Evolutionary conservation across 2,329 filamentous ascomycete species (phyloP), one percentile per base, ranked within the genome.

Genomic region (Neopestalotiopsis clavispora): DNA sequence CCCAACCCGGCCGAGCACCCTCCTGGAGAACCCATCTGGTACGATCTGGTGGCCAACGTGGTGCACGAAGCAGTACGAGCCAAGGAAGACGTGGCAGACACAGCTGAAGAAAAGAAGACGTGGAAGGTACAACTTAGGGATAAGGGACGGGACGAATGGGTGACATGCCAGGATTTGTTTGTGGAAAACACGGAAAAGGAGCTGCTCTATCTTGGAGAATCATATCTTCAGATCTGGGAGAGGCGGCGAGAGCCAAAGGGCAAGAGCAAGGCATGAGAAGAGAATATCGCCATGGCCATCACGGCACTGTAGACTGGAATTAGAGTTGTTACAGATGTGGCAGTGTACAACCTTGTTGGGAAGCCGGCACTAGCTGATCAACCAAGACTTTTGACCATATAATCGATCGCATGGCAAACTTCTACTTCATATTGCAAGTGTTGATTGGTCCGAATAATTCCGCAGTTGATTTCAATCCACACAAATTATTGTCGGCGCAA

Each of bases 181-280:
- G 95, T 99, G 6, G 93, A 98, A 78, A 91, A 91, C 80, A 92
- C 96, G 23, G 92, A 95, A 80, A 93, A 89, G 71, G 95, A 99
- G 84, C 87, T 97, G 74, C 79, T 99, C 72, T 97, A 97, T 77
- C 92, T 97, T 0, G 94, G 95, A 66, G 96, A 99, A 86, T 93
- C 93, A 68, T 98, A 98, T 84, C 82, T 98, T 69, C 97, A 98
- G 88, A 90, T 99, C 59, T 98, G 96, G 96, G 96, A 98, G 84
- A 87, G 92, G 80, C 89, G 94, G 80, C 91, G 88, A 77, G 85
- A 84, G 70, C 78, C 82, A 14, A 82, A 79, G 72, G 75, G 73
- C 4, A 82, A 81, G 74, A 79, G 78, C 52, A 86, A 82, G 38
- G 30, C 14, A 10, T 59, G 32, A 38, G 59, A 45, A 52, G 60